Evolutionary conservation across 2,329 filamentous ascomycete species (phyloP), one percentile per base, ranked within the genome.

Genomic region (Diaporthe aspalathi): DNA sequence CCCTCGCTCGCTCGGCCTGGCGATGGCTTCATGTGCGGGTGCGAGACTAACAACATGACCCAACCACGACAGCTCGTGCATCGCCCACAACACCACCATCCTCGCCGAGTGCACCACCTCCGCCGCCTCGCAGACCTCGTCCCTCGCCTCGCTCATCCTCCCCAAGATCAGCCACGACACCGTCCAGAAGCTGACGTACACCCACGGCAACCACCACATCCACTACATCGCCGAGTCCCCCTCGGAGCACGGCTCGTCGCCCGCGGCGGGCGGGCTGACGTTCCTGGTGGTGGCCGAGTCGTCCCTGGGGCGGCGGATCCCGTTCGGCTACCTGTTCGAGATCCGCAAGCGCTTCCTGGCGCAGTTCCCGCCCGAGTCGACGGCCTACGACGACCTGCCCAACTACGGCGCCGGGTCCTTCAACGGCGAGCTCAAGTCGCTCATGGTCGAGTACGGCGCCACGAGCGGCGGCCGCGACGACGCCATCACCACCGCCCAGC

Each of bases 171-270:
- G 88, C 70, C 96, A 99, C 84, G 84, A 86, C 74, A 85, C 88
- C 38, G 87, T 94, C 1, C 91, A 97, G 79, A 98, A 98, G 83
- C 90, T 97, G 75, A 98, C 95, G 68, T 98, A 97, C 85, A 97
- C 94, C 50, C 94, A 98, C 82, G 93, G 94, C 83, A 87, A 91
- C 72, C 91, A 97, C 81, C 94, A 96, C 86, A 96, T 98, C 82
- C 95, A 99, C 87, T 98, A 97, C 86, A 93, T 98, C 79, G 90
- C 95, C 78, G 93, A 96, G 79, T 91, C 94, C 0, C 91, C 94
- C 12, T 91, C 91, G 3, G 89, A 89, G 76, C 89, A 91, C 78
- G 84, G 84, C 70, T 85, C 82, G 77, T 86, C 86, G 63, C 89
- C 91, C 9, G 20, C 60, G 9, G 91, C 93, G 65, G 94, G 94